Percentiles rank a stretch among this genome's conserved stretches.
phyloP scores from a whole-genome alignment of 108 stramenopile species.

The Hondaea fermentalgiana region DNA sequence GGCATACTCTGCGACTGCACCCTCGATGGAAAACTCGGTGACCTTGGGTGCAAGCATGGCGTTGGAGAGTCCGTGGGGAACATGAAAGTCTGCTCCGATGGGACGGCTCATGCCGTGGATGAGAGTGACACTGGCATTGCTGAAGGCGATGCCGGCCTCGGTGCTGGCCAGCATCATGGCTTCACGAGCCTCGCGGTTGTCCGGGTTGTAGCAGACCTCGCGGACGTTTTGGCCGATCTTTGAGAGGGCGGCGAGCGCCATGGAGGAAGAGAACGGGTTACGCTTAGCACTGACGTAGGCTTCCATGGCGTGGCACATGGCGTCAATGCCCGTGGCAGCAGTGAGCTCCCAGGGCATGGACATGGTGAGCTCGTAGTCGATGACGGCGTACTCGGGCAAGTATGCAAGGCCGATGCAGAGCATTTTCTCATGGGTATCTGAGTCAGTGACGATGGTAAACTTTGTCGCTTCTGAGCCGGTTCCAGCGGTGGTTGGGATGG shows the following conservation, averaged over 20 bases:
- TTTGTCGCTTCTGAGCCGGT: constrained; percentile 56
- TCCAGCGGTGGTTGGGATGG: constrained; percentile 58
- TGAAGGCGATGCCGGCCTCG: constrained; percentile 55
- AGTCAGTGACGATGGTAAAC: constrained; percentile 54
- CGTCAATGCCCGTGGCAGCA: constrained; percentile 50
- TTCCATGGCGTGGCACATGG: constrained; percentile 55
- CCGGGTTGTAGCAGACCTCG: constrained; percentile 34
- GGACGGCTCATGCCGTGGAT: constrained; percentile 56
- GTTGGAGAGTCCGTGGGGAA: constrained; percentile 7
- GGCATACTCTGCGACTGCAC: background rate
- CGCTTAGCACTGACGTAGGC: constrained; percentile 45
- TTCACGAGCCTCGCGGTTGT: constrained; percentile 44
- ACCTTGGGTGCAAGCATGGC: constrained; percentile 17
- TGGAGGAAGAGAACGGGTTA: constrained; percentile 49
- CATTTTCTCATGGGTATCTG: constrained; percentile 48
- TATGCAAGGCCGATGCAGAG: constrained; percentile 45
- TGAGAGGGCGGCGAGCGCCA: constrained; percentile 45
- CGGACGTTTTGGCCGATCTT: constrained; percentile 36
- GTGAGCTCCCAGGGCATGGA: constrained; percentile 40
- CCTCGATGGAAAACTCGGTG: background rate
- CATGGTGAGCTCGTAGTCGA: constrained; percentile 48
- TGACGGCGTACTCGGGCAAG: constrained; percentile 49
- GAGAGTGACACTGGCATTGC: constrained; percentile 54
- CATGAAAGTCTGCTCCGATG: constrained; percentile 21
- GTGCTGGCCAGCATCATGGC: constrained; percentile 52